Base-by-base conservation (phyloP, 306 rosid genomes). In the Vigna reflexopilosa region DNA sequence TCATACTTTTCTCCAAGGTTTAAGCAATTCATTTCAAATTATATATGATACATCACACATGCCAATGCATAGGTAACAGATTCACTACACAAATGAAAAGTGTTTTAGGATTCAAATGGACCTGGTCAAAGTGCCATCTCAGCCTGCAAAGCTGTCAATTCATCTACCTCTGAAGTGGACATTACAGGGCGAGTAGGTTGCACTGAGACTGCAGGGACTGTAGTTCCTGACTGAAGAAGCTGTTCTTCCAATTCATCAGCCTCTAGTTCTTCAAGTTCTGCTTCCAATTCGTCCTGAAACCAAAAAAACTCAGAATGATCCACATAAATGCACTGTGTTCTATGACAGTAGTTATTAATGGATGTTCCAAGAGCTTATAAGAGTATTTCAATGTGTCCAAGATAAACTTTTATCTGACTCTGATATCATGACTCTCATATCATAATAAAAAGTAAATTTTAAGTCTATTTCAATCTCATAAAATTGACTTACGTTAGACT, bases 181-280 rank as follows among this genome's bases (percentile, higher is more conserved):
- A 69, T 94, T 55, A 89, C 87, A 22, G 94, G 91, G 12, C 89
- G 92, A 75, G 86, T 73, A 58, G 97, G 85, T 82, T 88, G 92
- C 83, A 87, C 90, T 24, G 97, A 89, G 17, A 96, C 97, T 38
- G 89, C 96, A 77, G 97, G 97, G 65, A 92, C 89, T 52, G 89
- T 85, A 80, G 97, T 90, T 72, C 96, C 91, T 9, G 98, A 97
- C 77, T 92, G 97, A 78, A 94, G 97, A 80, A 94, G 97, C 71
- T 92, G 93, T 65, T 94, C 97, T 86, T 94, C 97, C 93, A 89
- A 86, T 83, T 95, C 98, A 17, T 92, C 92, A 71, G 97, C 91
- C 76, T 95, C 98, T 77, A 95, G 85, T 85, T 95, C 98, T 85
- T 92, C 98, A 24, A 95, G 97, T 76, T 95, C 97, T 7, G 97